phyloP scores from a whole-genome alignment of 495 filamentous ascomycete genomes.

The Penicillium taxi region DNA sequence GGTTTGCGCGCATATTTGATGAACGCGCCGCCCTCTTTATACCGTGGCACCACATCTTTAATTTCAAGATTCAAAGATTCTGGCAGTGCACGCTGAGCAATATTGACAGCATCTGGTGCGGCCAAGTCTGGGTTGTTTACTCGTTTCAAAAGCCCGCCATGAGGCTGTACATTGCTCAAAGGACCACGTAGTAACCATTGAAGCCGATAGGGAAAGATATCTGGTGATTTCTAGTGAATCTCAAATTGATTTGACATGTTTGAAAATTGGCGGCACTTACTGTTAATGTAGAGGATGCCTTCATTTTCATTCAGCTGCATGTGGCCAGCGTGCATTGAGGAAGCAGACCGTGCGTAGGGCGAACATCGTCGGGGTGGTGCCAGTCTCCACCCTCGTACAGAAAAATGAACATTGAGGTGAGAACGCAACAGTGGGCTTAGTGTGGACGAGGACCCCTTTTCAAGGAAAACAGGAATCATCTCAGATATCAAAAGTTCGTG shows the following conservation, averaged over 20 bases:
- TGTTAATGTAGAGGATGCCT: slow-evolving; percentile 82
- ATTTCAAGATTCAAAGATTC: slow-evolving; percentile 53
- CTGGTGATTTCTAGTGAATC: slow-evolving; percentile 35
- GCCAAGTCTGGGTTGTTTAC: slow-evolving; percentile 52
- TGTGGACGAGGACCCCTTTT: slow-evolving; percentile 4
- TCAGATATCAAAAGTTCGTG: too few relatives aligned
- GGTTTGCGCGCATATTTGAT: slow-evolving; percentile 69
- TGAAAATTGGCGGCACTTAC: too few relatives aligned
- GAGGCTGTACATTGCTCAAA: slow-evolving; percentile 47
- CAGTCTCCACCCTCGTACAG: slow-evolving; percentile 11
- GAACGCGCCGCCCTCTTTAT: slow-evolving; percentile 90
- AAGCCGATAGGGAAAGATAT: slow-evolving; percentile 74
- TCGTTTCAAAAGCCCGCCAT: slow-evolving; percentile 54
- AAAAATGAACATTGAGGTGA: slow-evolving; percentile 4
- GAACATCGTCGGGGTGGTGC: slow-evolving; percentile 11
- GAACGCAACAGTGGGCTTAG: slow-evolving; percentile 2
- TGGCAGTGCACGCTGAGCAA: slow-evolving; percentile 58
- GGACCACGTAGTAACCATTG: slow-evolving; percentile 57
- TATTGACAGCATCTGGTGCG: slow-evolving; percentile 54
- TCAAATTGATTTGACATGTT: background rate
- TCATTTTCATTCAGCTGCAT: slow-evolving; percentile 64
- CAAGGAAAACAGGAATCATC: slow-evolving; percentile 7
- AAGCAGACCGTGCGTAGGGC: slow-evolving; percentile 9
- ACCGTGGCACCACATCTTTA: slow-evolving; percentile 67
- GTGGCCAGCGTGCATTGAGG: slow-evolving; percentile 51